Percentiles rank a stretch among this genome's conserved stretches.
These are phyloP conservation scores for Scutellaria baicalensis DNA, from an alignment of 257 asterid species.

Conservation along the genomic window DNA sequence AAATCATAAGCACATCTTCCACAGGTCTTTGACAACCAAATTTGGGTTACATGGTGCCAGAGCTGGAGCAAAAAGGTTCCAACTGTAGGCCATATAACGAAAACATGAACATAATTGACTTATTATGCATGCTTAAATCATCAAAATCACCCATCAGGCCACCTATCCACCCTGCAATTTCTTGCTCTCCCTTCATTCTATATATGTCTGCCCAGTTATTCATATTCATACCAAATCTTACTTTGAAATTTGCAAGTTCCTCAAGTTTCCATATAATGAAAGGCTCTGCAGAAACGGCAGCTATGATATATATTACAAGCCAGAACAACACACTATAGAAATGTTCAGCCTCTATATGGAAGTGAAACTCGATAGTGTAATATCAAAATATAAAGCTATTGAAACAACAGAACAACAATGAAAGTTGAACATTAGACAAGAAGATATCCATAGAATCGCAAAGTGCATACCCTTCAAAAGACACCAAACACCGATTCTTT, in stretches of 20 bases:
- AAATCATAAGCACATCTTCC: background rate
- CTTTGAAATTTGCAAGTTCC: background rate
- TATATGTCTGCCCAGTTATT: background rate
- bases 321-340: background rate
- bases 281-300: background rate
- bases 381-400: background rate
- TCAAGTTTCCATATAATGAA: background rate
- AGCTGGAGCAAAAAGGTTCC: background rate
- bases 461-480: conserved; percentile 69
- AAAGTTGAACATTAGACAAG: background rate
- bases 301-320: background rate
- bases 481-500: conserved; percentile 75
- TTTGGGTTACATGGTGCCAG: no score
- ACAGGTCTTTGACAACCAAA: background rate
- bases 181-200: background rate
- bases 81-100: background rate
- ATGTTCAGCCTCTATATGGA: background rate
- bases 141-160: background rate
- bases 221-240: background rate
- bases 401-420: background rate
- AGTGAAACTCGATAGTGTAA: background rate
- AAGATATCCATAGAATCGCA: background rate
- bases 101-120: background rate
- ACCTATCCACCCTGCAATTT: background rate
- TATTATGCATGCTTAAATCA: background rate